These are phyloP conservation scores for Hypericum perforatum DNA, from an alignment of 345 rosid genomes.

Conservation along the genomic window DNA sequence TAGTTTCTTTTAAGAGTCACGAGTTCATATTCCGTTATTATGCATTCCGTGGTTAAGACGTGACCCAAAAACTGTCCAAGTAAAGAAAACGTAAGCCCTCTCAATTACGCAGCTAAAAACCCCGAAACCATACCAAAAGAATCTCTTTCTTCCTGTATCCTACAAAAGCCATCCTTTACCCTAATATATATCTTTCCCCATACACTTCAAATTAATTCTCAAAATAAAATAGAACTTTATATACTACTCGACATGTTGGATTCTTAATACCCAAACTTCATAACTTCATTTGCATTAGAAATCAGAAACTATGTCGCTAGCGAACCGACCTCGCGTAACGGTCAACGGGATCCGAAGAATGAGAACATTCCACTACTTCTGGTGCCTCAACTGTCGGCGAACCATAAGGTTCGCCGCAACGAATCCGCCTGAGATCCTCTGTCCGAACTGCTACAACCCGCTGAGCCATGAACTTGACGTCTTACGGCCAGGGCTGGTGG, in stretches of 20 bases:
- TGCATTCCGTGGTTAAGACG: slow-evolving; percentile 20
- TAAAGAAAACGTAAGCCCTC: neutral
- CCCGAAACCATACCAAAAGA: slow-evolving; percentile 10
- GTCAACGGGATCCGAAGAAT: slow-evolving; percentile 52
- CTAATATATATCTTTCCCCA: neutral
- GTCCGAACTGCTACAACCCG: slow-evolving; percentile 42
- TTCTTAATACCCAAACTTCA: neutral
- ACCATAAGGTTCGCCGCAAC: slow-evolving; percentile 33
- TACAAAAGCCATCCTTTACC: slow-evolving; percentile 28
- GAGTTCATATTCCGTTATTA: slow-evolving; percentile 6
- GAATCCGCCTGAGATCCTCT: slow-evolving; percentile 28
- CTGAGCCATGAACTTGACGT: slow-evolving; percentile 46
- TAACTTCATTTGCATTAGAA: neutral
- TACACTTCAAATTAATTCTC: neutral
- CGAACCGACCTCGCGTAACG: slow-evolving; percentile 32
- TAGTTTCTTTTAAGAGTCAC: neutral
- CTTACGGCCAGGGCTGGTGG: slow-evolving; percentile 20
- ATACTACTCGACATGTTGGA: too few species aligned
- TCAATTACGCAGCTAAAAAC: neutral
- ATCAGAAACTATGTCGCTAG: slow-evolving; percentile 18
- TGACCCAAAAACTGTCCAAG: slow-evolving; percentile 5
- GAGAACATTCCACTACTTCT: slow-evolving; percentile 54
- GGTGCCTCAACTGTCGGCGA: slow-evolving; percentile 57
- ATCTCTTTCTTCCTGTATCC: slow-evolving; percentile 13
- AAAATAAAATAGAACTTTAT: slow-evolving; percentile 3